Evolutionary conservation across 2,329 filamentous ascomycete genomes (phyloP), one percentile per base, ranked within the genome.

Genomic region (Fonsecaea pugnacius): DNA sequence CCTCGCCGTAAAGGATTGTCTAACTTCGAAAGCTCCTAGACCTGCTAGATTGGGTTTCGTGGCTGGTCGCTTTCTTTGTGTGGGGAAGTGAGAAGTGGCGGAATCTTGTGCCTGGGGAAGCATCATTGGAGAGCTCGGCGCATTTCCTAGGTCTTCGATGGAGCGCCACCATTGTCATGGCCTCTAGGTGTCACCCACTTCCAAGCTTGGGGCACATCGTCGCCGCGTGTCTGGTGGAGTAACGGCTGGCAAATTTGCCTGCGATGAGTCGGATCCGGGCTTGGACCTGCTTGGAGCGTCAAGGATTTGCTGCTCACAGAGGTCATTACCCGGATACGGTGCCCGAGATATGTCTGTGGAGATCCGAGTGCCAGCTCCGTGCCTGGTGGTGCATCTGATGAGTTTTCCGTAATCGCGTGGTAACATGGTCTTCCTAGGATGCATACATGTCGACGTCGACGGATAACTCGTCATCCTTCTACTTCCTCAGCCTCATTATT

Each of bases 401-500:
- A 12, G 3, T 4, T 16, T 38, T 38, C 12, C 5, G 36, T 38
- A 38, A 38, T n/a, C 8, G 5, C 38, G 7, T 7, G 38, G 38
- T 53, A 27, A 10, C 9, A 52, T n/a, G 9, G 27, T 32, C 4
- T 33, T 14, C n/a, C 21, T 24, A 52, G 24, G 27, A 58, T 40
- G 14, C 56, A 32, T 21, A 48, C 27, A 30, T 5, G 27, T 30
- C 4, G 9, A 32, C 32, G 14, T 40, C 18, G 36, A 21, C 43
- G 2, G 7, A 10, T 38, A n/a, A 16, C 18, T 35, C 33, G 24
- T 56, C 50, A 52, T 16, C n/a, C 30, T 60, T 58, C 55, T 24
- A 27, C 35, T 24, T 65, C 51, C 5, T 68, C 67, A 14, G 65
- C 62, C 24, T 52, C 60, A 3, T 59, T 48, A 6, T 50, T 27